Conservation (phyloP, 352 stramenopile genomes). For the Phytopythium delawarense region DNA sequence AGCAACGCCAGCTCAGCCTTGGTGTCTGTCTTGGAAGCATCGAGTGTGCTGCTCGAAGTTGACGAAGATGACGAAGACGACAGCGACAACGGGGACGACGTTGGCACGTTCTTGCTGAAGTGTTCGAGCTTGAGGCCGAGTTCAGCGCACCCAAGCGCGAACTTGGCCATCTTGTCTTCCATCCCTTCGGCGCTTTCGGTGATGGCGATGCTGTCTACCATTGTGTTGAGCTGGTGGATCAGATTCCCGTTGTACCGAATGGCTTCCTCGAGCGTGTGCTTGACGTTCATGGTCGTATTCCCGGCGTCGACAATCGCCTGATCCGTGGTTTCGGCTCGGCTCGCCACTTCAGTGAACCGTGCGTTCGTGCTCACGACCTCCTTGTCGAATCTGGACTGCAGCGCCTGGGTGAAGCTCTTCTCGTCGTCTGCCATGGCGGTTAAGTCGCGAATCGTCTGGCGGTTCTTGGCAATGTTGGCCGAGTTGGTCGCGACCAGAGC, state of each 20-base stretch:
- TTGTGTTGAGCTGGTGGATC: constrained; percentile 62
- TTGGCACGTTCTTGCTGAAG: constrained; percentile 25
- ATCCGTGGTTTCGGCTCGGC: constrained; percentile 25
- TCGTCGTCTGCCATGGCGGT: constrained; percentile 29
- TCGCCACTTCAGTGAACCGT: constrained; percentile 22
- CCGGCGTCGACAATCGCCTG: constrained; percentile 26
- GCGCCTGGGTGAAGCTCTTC: constrained; percentile 13
- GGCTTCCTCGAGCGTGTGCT: constrained; percentile 29
- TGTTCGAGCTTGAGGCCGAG: constrained; percentile 53
- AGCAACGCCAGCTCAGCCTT: constrained; percentile 41
- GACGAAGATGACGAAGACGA: not conserved
- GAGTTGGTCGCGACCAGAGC: constrained; percentile 29
- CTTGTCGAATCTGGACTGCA: constrained; percentile 26
- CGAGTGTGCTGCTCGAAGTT: constrained; percentile 8
- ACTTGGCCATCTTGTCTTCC: constrained; percentile 52
- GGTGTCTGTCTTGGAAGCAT: constrained; percentile 11
- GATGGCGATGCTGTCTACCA: constrained; percentile 57
- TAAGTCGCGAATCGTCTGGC: constrained; percentile 34
- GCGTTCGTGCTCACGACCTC: constrained; percentile 19
- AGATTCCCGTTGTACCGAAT: constrained; percentile 54
- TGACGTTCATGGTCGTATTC: constrained; percentile 18
- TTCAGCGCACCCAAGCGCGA: constrained; percentile 42
- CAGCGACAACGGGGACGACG: not conserved
- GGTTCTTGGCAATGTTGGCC: constrained; percentile 39
- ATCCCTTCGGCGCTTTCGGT: constrained; percentile 49